Evolutionary conservation across 2,329 filamentous ascomycete genomes (phyloP).

Genomic region (Dryadomyces sulphureus): DNA sequence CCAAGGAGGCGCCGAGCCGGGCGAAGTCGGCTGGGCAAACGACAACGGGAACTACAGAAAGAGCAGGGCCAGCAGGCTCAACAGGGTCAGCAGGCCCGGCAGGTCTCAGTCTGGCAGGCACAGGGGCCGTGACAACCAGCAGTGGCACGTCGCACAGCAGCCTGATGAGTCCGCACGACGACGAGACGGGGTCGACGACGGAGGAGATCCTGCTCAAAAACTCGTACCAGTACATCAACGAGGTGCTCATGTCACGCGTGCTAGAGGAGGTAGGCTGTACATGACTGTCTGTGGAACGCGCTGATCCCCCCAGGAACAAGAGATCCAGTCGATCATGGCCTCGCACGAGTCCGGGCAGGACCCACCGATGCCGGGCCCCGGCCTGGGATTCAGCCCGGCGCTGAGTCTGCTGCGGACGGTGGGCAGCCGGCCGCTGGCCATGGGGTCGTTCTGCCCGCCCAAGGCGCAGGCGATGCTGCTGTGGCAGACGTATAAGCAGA

Average conservation of each 20-base stretch:
- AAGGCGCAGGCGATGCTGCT: conserved; percentile 9
- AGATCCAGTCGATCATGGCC: conserved; percentile 10
- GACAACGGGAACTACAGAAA: background rate
- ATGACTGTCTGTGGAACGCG: background rate
- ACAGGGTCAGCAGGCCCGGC: too few species aligned
- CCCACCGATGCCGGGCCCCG: background rate
- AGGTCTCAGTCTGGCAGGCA: background rate
- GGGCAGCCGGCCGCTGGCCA: background rate
- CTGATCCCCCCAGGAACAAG: conserved; percentile 8
- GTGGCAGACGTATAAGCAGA: conserved; percentile 11
- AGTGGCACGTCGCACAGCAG: background rate
- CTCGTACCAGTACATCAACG: conserved; percentile 13
- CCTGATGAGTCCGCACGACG: background rate
- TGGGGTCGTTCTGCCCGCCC: conserved; percentile 7
- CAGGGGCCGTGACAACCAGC: background rate
- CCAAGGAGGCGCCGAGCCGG: too few species aligned
- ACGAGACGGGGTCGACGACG: background rate
- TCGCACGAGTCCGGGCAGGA: conserved; percentile 1
- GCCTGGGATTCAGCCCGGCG: background rate
- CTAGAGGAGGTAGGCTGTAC: conserved; percentile 10
- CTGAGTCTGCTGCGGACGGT: conserved; percentile 8
- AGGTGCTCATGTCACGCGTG: conserved; percentile 12
- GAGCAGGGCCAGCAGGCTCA: too few species aligned
- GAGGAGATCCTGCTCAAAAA: conserved; percentile 11
- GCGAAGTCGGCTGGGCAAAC: background rate